Evolutionary conservation across 805 yeast genomes (phyloP).

Genomic region (Sugiyamaella smithiae): DNA sequence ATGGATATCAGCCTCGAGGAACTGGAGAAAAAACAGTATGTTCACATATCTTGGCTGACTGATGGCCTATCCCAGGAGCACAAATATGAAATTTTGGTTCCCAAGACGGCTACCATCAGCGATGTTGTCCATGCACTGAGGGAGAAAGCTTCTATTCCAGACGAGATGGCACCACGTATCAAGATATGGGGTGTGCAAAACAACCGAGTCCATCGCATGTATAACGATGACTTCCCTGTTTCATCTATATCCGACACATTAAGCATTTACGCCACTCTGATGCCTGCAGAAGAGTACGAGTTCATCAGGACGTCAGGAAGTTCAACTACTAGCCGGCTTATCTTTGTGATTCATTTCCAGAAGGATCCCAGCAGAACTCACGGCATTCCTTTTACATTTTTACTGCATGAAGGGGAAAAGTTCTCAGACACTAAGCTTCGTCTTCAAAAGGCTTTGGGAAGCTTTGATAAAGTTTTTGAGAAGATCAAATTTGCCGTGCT

Average conservation of each 20-base stretch:
- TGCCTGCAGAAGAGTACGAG: conserved; percentile 41
- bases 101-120: conserved; percentile 54
- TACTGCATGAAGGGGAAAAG: conserved; percentile 64
- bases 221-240: conserved; percentile 39
- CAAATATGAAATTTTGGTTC: conserved; percentile 64
- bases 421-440: conserved; percentile 62
- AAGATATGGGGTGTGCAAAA: conserved; percentile 34
- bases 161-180: conserved; percentile 37
- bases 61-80: conserved; percentile 70
- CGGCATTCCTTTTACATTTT: conserved; percentile 82
- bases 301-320: conserved; percentile 25
- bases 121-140: conserved; percentile 57
- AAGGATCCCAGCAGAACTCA: conserved; percentile 65
- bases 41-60: conserved; percentile 70
- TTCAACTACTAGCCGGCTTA: conserved; percentile 39
- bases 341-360: conserved; percentile 74
- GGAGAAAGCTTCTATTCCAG: conserved; percentile 50
- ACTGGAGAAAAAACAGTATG: conserved; percentile 67
- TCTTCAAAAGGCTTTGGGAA: conserved; percentile 65
- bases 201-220: conserved; percentile 33
- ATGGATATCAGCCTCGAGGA: conserved; percentile 72
- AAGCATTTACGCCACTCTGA: conserved; percentile 46
- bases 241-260: conserved; percentile 39
- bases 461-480: conserved; percentile 76
- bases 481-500: conserved; percentile 67